These are phyloP conservation scores for Paramecium biaurelia DNA, from an alignment of 73 alveolate species.

Conservation along the genomic window DNA sequence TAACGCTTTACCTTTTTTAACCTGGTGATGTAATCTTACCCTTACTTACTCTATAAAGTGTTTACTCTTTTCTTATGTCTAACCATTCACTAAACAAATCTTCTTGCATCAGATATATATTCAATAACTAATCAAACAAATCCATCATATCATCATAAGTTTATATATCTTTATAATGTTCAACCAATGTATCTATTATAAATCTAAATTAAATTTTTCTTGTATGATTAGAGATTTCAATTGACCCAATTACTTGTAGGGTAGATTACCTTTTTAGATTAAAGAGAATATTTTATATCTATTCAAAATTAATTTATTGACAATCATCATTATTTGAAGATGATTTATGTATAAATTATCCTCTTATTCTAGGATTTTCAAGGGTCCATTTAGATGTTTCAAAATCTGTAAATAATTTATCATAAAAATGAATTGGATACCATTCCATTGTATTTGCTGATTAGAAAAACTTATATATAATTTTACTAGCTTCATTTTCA, in stretches of 20 bases:
- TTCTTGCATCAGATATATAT: neutral
- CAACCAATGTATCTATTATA: neutral
- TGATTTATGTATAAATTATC: neutral
- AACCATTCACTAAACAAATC: neutral
- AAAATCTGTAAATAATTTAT: slow-evolving; percentile 22
- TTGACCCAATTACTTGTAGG: neutral
- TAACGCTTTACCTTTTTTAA: neutral
- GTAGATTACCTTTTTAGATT: neutral
- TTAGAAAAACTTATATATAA: neutral
- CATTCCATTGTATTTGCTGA: neutral
- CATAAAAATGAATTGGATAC: slow-evolving; percentile 1
- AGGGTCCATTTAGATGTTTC: neutral
- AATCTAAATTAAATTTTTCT: neutral
- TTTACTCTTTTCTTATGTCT: neutral
- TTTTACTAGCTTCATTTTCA: slow-evolving; percentile 43
- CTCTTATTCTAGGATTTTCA: neutral
- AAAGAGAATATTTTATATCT: neutral
- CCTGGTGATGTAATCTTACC: neutral
- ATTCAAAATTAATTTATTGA: neutral
- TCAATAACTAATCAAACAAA: slow-evolving; percentile 9
- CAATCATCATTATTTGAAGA: neutral
- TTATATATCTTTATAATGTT: neutral
- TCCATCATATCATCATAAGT: neutral
- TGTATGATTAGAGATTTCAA: neutral
- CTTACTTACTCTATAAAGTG: neutral